phyloP scores from a whole-genome alignment of 805 yeast species.

The Kodamaea laetipori region DNA sequence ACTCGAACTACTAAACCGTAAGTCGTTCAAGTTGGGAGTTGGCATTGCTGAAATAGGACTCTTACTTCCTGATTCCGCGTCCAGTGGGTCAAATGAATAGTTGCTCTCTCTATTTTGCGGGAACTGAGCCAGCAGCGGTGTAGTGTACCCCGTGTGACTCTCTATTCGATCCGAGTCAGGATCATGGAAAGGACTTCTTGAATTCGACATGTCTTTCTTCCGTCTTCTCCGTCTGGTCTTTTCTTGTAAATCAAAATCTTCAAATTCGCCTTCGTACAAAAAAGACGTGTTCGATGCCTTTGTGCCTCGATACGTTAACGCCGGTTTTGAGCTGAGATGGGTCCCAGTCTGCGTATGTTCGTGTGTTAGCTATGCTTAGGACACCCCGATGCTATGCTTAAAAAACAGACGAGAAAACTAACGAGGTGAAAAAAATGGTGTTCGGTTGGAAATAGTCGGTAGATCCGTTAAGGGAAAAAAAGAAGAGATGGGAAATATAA shows the following conservation, averaged over 20 bases:
- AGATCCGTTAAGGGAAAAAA: background rate
- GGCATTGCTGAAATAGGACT: constrained; percentile 19
- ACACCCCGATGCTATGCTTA: no score
- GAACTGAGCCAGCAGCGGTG: constrained; percentile 4
- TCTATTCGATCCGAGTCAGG: constrained; percentile 1
- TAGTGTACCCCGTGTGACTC: background rate
- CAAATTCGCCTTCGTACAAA: no score
- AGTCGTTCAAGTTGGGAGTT: constrained; percentile 26
- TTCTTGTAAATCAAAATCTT: no score
- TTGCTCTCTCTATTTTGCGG: constrained; percentile 5
- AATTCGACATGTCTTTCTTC: no score
- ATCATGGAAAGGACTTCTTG: background rate
- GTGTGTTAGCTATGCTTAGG: no score
- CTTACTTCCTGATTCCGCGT: background rate
- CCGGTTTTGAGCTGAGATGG: no score
- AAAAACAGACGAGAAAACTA: constrained; percentile 1
- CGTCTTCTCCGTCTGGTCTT: no score
- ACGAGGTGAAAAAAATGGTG: constrained; percentile 3
- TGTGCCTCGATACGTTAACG: no score
- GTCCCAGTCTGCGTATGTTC: no score
- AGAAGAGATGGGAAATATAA: background rate
- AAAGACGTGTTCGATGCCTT: no score
- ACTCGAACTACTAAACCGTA: constrained; percentile 10
- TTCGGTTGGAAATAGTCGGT: background rate
- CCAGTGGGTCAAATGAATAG: constrained; percentile 6